phyloP scores from a whole-genome alignment of 1,139 yeast genomes.

The Magnusiomyces suaveolens region DNA sequence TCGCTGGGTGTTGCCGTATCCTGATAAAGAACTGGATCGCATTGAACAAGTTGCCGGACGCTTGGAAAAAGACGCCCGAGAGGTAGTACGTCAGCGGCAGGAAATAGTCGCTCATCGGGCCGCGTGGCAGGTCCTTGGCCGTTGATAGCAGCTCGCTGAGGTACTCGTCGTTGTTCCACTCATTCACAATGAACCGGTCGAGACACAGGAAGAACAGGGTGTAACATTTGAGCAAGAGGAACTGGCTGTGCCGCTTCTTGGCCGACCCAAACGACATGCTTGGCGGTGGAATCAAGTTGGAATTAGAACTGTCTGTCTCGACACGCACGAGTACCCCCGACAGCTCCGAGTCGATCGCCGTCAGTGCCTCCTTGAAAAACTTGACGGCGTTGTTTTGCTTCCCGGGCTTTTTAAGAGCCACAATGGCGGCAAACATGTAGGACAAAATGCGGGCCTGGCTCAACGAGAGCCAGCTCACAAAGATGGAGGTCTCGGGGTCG shows the following conservation, averaged over 20 bases:
- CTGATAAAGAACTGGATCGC: slow-evolving; percentile 15
- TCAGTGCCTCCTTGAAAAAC: slow-evolving; percentile 5
- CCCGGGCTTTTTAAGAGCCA: slow-evolving; percentile 4
- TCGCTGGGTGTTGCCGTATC: slow-evolving; percentile 7
- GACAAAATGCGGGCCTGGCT: slow-evolving; percentile 10
- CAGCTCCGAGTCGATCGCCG: slow-evolving; percentile 8
- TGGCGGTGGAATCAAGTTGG: slow-evolving; percentile 7
- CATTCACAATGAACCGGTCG: slow-evolving; percentile 11
- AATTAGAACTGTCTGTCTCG: neutral
- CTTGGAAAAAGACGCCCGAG: slow-evolving; percentile 15
- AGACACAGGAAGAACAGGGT: slow-evolving; percentile 10
- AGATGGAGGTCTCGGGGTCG: slow-evolving; percentile 3
- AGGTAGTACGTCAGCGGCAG: slow-evolving; percentile 14
- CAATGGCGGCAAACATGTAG: slow-evolving; percentile 8
- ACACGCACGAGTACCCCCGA: slow-evolving; percentile 4
- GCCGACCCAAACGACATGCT: slow-evolving; percentile 8
- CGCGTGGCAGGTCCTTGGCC: slow-evolving; percentile 9
- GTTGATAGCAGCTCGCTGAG: slow-evolving; percentile 11
- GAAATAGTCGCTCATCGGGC: slow-evolving; percentile 7
- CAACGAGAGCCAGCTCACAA: slow-evolving; percentile 9
- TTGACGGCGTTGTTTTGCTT: slow-evolving; percentile 7
- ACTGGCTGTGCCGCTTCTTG: slow-evolving; percentile 6
- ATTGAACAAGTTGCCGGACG: slow-evolving; percentile 14
- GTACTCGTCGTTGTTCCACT: slow-evolving; percentile 12
- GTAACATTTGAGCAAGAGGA: slow-evolving; percentile 11